A percentile compares a stretch with the other conserved stretches of the same genome.
Conservation (phyloP, 2,329 filamentous ascomycete genomes). For the Claviceps sp. region DNA sequence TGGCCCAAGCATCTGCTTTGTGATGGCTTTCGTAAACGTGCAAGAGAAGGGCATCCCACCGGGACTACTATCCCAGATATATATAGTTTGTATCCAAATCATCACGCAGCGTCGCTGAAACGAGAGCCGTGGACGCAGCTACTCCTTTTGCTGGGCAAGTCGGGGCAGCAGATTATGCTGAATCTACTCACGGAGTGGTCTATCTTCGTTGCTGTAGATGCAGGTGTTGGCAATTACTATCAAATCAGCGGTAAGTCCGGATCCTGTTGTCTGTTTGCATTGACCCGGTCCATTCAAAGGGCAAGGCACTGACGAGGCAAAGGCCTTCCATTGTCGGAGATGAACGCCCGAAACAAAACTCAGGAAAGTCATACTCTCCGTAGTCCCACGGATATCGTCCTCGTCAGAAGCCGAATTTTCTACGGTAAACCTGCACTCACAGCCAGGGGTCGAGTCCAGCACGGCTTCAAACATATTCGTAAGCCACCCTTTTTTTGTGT, state of each 20-base stretch:
- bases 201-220: conserved; percentile 53
- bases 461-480: conserved; percentile 75
- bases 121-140: conserved; percentile 60
- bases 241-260: conserved; percentile 61
- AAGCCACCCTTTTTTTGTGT: conserved; percentile 22
- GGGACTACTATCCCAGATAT: conserved; percentile 49
- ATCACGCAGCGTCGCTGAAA: conserved; percentile 56
- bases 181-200: conserved; percentile 65
- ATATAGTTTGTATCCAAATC: conserved; percentile 51
- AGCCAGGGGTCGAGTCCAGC: conserved; percentile 49
- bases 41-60: conserved; percentile 15
- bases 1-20: conserved; percentile 66
- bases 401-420: conserved; percentile 74
- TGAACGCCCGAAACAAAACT: conserved; percentile 13
- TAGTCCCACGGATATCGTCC: conserved; percentile 47
- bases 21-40: conserved; percentile 58
- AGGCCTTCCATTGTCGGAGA: conserved; percentile 39
- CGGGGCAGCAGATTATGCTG: conserved; percentile 65
- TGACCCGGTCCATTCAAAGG: neutral
- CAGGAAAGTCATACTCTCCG: conserved; percentile 4
- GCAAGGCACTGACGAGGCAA: conserved; percentile 1
- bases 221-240: conserved; percentile 51
- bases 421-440: conserved; percentile 68
- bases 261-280: conserved; percentile 1
- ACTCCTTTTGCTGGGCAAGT: conserved; percentile 57